Evolutionary conservation across 2,329 filamentous ascomycete genomes (phyloP).

Genomic region (Diaporthe capsici): DNA sequence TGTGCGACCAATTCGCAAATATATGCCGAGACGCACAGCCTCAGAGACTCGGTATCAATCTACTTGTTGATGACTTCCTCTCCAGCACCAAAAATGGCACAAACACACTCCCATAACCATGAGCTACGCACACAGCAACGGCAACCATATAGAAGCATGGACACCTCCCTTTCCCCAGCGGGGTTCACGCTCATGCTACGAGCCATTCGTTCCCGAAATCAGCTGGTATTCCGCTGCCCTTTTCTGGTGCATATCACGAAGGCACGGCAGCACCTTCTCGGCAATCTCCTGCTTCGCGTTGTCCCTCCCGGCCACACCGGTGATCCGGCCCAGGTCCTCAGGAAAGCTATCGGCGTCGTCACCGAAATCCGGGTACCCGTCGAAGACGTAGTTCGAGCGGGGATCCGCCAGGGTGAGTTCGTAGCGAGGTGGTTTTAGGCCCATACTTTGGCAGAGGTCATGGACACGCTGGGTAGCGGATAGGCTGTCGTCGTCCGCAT

Average conservation of each 20-base stretch:
- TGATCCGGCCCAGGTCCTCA: conserved; percentile 50
- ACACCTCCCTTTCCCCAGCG: not conserved
- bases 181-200: not conserved
- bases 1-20: not conserved
- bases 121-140: not conserved
- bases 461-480: conserved; percentile 47
- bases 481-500: conserved; percentile 36
- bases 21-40: not conserved
- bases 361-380: conserved; percentile 54
- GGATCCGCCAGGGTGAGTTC: conserved; percentile 40
- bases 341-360: conserved; percentile 49
- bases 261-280: conserved; percentile 54
- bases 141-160: not conserved
- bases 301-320: conserved; percentile 51
- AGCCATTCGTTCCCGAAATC: conserved; percentile 31
- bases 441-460: conserved; percentile 52
- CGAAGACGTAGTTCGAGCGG: conserved; percentile 51
- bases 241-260: conserved; percentile 48
- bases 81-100: not conserved
- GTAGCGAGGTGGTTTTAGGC: conserved; percentile 54
- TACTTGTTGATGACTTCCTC: not conserved
- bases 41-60: too few relatives aligned
- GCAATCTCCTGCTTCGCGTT: conserved; percentile 57
- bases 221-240: conserved; percentile 43
- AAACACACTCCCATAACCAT: too few relatives aligned